Base-by-base conservation (phyloP, 768 basidiomycete genomes). In the Boletales sp. region DNA sequence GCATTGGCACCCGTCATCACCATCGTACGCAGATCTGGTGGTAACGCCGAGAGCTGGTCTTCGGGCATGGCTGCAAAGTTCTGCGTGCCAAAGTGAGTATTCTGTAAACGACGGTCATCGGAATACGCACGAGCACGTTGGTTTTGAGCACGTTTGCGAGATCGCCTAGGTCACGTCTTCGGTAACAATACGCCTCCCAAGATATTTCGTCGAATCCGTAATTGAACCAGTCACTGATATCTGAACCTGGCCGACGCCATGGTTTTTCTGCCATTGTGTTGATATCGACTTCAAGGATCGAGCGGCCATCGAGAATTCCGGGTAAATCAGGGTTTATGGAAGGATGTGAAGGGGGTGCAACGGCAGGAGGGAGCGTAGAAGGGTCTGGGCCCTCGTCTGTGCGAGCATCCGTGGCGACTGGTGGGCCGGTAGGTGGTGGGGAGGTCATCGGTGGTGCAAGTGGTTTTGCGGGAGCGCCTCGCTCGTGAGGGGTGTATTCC, bases 221-320 rank as follows among this genome's bases (percentile, higher is more conserved):
- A 70, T 99, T 98, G 72, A 99, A 99, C 88, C 94, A 99, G 72
- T 97, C 94, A 57, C 89, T 87, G 53, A 96, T 76, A 72, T 96
- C 93, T 5, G 90, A 85, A 32, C 96, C 96, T 8, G 94, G 88
- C 51, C 84, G 72, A 54, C 96, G 75, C 96, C 96, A 99, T 5
- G 86, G 85, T 62, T 95, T 95, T 54, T 91, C 88, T 9, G 78
- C 70, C 74, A 87, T 75, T 25, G 82, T 80, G 40, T 66, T 77
- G 43, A 95, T 59, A 64, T 96, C 94, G 25, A 93, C 78, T 48
- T 96, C 94, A 33, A 91, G 81, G 39, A 96, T 88, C 28, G 83
- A 86, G 45, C 80, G 84, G 10, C 90, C 83, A 60, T 90, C 81
- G 39, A 89, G 70, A 31, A 78, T 74, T 8, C 88, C 90, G 9